phyloP scores from a whole-genome alignment of 2,329 filamentous ascomycete genomes.

The Cordyceps cicadae region DNA sequence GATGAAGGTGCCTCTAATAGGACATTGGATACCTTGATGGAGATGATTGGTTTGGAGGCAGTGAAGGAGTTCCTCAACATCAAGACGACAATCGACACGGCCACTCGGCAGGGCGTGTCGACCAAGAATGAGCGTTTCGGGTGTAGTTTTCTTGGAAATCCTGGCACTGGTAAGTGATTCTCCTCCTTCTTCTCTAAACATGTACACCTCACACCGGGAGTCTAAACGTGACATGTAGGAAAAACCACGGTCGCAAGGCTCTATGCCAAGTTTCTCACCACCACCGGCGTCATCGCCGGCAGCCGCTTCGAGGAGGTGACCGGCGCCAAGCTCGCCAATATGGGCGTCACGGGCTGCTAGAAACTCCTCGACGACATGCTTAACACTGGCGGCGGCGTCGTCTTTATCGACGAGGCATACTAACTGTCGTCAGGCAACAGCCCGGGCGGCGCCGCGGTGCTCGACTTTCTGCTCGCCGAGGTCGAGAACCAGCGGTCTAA shows the following conservation, averaged over 20 bases:
- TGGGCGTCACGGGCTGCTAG: constrained; percentile 51
- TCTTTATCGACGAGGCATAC: constrained; percentile 77
- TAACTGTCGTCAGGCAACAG: constrained; percentile 56
- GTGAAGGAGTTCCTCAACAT: constrained; percentile 57
- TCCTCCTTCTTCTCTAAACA: background rate
- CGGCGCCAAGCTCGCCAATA: constrained; percentile 55
- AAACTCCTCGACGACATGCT: constrained; percentile 41
- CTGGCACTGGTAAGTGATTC: constrained; percentile 53
- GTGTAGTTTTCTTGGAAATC: constrained; percentile 59
- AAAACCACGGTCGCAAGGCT: constrained; percentile 70
- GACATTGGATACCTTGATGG: constrained; percentile 56
- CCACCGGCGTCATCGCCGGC: constrained; percentile 55
- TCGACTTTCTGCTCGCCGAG: constrained; percentile 65
- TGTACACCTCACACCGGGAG: background rate
- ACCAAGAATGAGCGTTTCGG: constrained; percentile 53
- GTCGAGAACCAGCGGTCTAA: constrained; percentile 64
- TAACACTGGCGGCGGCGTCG: constrained; percentile 53
- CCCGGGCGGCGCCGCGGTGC: constrained; percentile 48
- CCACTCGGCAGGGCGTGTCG: constrained; percentile 47
- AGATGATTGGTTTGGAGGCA: constrained; percentile 60
- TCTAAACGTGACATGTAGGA: constrained; percentile 18
- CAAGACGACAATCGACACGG: constrained; percentile 55
- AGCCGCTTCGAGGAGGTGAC: constrained; percentile 56
- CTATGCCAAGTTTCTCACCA: constrained; percentile 57
- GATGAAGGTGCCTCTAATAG: constrained; percentile 41